These are phyloP conservation scores for Leucocoprinus leucothites DNA, from an alignment of 768 basidiomycete genomes.

Conservation along the genomic window DNA sequence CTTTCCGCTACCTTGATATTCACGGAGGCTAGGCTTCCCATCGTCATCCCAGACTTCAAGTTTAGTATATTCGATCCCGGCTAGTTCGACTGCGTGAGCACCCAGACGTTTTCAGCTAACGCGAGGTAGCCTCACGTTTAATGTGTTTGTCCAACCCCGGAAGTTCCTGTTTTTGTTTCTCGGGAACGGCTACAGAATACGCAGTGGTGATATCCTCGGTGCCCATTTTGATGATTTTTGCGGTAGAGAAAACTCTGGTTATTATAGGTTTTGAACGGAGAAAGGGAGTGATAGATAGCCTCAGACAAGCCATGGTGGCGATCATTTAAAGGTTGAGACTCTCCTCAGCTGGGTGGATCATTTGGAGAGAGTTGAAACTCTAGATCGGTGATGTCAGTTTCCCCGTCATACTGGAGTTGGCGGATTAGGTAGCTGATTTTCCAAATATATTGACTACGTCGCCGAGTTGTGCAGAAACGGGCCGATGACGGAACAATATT, in stretches of 20 bases:
- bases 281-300: neutral
- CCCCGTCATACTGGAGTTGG: neutral
- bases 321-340: neutral
- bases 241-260: neutral
- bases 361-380: neutral
- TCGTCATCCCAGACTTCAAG: conserved; percentile 48
- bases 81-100: conserved; percentile 6
- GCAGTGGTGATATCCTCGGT: conserved; percentile 31
- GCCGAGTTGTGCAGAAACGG: too few relatives aligned
- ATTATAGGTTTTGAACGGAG: neutral
- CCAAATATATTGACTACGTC: neutral
- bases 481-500: too few relatives aligned
- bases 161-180: conserved; percentile 42
- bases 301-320: too few relatives aligned
- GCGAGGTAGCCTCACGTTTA: conserved; percentile 31
- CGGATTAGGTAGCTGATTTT: conserved; percentile 5
- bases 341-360: too few relatives aligned
- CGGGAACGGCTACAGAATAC: conserved; percentile 30
- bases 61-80: conserved; percentile 36
- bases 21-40: conserved; percentile 45
- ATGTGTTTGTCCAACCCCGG: conserved; percentile 50
- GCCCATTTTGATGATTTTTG: conserved; percentile 18
- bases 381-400: conserved; percentile 1
- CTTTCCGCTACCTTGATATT: conserved; percentile 53
- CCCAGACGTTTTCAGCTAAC: neutral